Conservation (phyloP, 495 filamentous ascomycete species). For the Talaromyces liani region DNA sequence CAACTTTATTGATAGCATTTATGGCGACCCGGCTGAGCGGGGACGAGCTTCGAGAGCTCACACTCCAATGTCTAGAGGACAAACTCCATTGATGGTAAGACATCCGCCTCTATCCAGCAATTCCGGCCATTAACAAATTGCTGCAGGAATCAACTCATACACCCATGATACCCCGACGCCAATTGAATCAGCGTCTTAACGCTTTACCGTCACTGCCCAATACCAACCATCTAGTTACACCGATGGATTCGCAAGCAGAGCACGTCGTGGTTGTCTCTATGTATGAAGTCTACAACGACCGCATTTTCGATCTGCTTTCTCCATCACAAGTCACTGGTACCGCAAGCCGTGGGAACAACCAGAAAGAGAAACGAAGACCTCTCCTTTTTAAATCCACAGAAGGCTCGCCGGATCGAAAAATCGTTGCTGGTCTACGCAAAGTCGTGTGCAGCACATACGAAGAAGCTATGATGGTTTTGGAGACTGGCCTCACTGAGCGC, state of each 20-base stretch:
- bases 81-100: slow-evolving; percentile 40
- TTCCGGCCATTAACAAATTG: background rate
- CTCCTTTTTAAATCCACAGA: slow-evolving; percentile 87
- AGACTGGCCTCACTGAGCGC: slow-evolving; percentile 80
- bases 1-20: slow-evolving; percentile 73
- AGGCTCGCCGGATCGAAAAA: slow-evolving; percentile 73
- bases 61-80: slow-evolving; percentile 61
- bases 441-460: slow-evolving; percentile 77
- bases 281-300: slow-evolving; percentile 99
- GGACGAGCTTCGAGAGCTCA: slow-evolving; percentile 62
- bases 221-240: slow-evolving; percentile 59
- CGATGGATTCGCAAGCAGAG: slow-evolving; percentile 64
- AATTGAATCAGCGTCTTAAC: slow-evolving; percentile 53
- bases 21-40: slow-evolving; percentile 54
- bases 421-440: slow-evolving; percentile 87
- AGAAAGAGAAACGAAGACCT: slow-evolving; percentile 67
- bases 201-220: slow-evolving; percentile 65
- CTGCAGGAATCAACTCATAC: slow-evolving; percentile 45
- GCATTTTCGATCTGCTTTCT: slow-evolving; percentile 88
- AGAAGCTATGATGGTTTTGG: slow-evolving; percentile 85
- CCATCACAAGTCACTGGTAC: slow-evolving; percentile 35
- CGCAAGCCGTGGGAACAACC: slow-evolving; percentile 29
- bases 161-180: slow-evolving; percentile 47
- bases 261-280: slow-evolving; percentile 89
- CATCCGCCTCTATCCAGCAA: background rate